These are phyloP conservation scores for Lachnum nothofagi DNA, from an alignment of 2,329 filamentous ascomycete species.

Conservation along the genomic window DNA sequence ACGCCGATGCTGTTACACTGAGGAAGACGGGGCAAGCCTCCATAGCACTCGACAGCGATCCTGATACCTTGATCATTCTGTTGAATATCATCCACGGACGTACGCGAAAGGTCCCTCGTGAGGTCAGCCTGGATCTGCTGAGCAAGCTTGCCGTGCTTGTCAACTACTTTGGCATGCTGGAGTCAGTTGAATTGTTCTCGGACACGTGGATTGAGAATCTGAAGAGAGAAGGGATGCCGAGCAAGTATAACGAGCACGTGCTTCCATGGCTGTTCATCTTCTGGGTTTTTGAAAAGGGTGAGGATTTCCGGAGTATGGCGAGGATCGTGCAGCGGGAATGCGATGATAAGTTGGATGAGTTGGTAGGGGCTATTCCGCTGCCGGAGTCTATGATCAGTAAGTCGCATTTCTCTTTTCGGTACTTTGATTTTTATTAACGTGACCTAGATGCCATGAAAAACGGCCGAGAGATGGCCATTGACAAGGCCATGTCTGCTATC, in stretches of 20 bases:
- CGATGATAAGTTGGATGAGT: slow-evolving; percentile 18
- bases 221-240: slow-evolving; percentile 18
- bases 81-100: slow-evolving; percentile 44
- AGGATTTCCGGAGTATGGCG: slow-evolving; percentile 22
- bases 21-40: slow-evolving; percentile 14
- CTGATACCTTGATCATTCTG: slow-evolving; percentile 38
- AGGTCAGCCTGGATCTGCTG: slow-evolving; percentile 38
- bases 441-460: slow-evolving; percentile 18
- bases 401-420: background rate
- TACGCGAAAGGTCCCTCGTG: slow-evolving; percentile 36
- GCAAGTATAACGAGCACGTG: slow-evolving; percentile 18
- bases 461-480: slow-evolving; percentile 15
- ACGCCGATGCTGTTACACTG: slow-evolving; percentile 11
- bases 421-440: background rate
- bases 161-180: slow-evolving; percentile 40
- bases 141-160: slow-evolving; percentile 42
- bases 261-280: slow-evolving; percentile 20
- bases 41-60: slow-evolving; percentile 26
- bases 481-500: slow-evolving; percentile 15
- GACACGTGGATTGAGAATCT: slow-evolving; percentile 38
- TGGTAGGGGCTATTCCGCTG: slow-evolving; percentile 10
- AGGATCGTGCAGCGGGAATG: slow-evolving; percentile 17
- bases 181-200: slow-evolving; percentile 40
- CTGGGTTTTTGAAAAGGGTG: slow-evolving; percentile 19
- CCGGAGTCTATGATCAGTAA: slow-evolving; percentile 3